These are phyloP conservation scores for Candida sp. DNA, from an alignment of 1,139 yeast species.

Conservation along the genomic window DNA sequence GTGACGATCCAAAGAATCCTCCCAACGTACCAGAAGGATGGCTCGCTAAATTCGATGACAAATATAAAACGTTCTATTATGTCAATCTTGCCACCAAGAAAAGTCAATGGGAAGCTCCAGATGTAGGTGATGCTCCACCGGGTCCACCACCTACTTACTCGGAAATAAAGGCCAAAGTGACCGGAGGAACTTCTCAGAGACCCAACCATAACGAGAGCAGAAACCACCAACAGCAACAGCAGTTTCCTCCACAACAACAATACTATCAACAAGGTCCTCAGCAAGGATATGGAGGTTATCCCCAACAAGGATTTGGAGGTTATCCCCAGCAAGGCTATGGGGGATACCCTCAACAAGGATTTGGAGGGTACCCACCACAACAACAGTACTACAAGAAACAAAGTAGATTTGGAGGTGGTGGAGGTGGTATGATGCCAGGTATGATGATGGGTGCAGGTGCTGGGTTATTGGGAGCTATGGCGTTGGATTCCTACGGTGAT, in stretches of 20 bases:
- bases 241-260: conserved; percentile 12
- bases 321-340: conserved; percentile 11
- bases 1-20: conserved; percentile 24
- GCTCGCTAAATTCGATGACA: conserved; percentile 82
- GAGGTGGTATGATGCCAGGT: conserved; percentile 22
- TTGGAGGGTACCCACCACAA: conserved; percentile 17
- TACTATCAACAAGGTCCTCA: conserved; percentile 8
- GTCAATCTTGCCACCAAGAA: conserved; percentile 69
- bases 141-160: conserved; percentile 29
- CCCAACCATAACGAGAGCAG: conserved; percentile 7
- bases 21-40: conserved; percentile 78
- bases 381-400: conserved; percentile 15
- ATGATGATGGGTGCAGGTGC: conserved; percentile 76
- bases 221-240: conserved; percentile 7
- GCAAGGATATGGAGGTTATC: conserved; percentile 18
- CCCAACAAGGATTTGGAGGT: conserved; percentile 13
- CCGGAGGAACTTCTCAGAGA: too few relatives aligned
- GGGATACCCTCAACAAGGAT: conserved; percentile 14
- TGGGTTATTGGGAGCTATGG: conserved; percentile 75
- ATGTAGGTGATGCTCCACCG: conserved; percentile 43
- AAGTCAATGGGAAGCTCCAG: conserved; percentile 91
- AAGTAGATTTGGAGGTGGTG: conserved; percentile 3
- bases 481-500: conserved; percentile 27
- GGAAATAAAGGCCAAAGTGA: neutral
- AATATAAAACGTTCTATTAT: conserved; percentile 75